These are phyloP conservation scores for Monosporozyma aerobia DNA, from an alignment of 805 yeast species.

Conservation along the genomic window DNA sequence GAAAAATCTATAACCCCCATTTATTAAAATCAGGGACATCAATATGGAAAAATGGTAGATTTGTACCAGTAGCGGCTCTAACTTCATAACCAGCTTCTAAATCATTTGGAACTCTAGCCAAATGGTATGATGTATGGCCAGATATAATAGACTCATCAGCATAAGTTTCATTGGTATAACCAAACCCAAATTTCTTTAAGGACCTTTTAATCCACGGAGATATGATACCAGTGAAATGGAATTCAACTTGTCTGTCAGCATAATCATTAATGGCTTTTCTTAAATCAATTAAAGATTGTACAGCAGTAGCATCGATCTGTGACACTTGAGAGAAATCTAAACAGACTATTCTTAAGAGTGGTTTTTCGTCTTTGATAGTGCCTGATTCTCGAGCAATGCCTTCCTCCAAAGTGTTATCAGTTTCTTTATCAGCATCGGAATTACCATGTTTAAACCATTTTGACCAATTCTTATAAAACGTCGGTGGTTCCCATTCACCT, in stretches of 20 bases:
- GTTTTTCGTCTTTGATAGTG: conserved; percentile 40
- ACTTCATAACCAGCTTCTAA: conserved; percentile 13
- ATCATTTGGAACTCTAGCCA: conserved; percentile 16
- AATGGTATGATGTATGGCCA: conserved; percentile 28
- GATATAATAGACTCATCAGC: conserved; percentile 27
- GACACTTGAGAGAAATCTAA: conserved; percentile 75
- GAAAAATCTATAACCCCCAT: conserved; percentile 19
- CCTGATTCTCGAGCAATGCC: conserved; percentile 26
- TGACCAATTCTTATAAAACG: conserved; percentile 15
- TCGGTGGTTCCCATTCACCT: conserved; percentile 43
- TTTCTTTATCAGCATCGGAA: conserved; percentile 13
- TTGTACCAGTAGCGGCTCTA: conserved; percentile 25
- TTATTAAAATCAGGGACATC: conserved; percentile 29
- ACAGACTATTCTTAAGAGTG: conserved; percentile 60
- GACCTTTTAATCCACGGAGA: conserved; percentile 83
- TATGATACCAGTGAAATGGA: conserved; percentile 78
- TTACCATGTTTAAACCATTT: conserved; percentile 9
- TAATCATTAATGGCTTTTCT: conserved; percentile 61
- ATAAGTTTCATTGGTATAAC: conserved; percentile 39
- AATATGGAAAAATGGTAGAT: conserved; percentile 30
- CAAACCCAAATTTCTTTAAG: conserved; percentile 69
- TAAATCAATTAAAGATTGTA: conserved; percentile 70
- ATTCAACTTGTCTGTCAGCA: conserved; percentile 77
- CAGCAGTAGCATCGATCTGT: conserved; percentile 67
- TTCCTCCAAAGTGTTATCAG: not conserved